Evolutionary conservation across 192 early-diverging fungal genomes (phyloP).

Genomic region (Oehlia diaphana): DNA sequence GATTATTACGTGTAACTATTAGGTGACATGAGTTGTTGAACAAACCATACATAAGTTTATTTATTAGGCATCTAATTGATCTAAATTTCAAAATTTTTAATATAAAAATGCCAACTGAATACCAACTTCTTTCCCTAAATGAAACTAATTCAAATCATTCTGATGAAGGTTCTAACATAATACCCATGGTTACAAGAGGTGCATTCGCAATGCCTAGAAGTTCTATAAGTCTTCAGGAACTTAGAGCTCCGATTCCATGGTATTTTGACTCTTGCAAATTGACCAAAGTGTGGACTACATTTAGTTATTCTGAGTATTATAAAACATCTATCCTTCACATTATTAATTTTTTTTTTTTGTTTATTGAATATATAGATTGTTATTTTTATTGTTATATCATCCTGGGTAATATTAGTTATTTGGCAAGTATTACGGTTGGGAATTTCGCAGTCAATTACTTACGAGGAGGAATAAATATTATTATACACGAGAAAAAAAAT

Average conservation of each 20-base stretch:
- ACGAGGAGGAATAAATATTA: neutral
- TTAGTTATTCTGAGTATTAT: neutral
- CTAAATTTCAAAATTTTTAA: too few relatives aligned
- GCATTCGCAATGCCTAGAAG: neutral
- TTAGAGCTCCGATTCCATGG: neutral
- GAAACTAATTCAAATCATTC: neutral
- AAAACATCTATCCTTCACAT: neutral
- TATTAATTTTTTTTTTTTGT: neutral
- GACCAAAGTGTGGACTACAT: neutral
- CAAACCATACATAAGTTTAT: too few relatives aligned
- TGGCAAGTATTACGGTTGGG: neutral
- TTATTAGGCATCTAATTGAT: too few relatives aligned
- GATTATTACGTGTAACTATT: too few relatives aligned
- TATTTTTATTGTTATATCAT: neutral
- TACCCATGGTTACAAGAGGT: neutral
- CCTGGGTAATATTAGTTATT: neutral
- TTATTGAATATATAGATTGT: neutral
- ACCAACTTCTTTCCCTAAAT: neutral
- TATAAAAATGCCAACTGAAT: neutral
- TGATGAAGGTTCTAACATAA: neutral
- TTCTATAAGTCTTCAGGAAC: neutral
- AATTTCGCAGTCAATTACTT: neutral
- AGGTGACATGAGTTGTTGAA: too few relatives aligned
- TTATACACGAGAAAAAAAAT: neutral
- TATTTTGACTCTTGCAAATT: neutral